These are phyloP conservation scores for Phytophthora syringae DNA, from an alignment of 352 stramenopile genomes.

Conservation along the genomic window DNA sequence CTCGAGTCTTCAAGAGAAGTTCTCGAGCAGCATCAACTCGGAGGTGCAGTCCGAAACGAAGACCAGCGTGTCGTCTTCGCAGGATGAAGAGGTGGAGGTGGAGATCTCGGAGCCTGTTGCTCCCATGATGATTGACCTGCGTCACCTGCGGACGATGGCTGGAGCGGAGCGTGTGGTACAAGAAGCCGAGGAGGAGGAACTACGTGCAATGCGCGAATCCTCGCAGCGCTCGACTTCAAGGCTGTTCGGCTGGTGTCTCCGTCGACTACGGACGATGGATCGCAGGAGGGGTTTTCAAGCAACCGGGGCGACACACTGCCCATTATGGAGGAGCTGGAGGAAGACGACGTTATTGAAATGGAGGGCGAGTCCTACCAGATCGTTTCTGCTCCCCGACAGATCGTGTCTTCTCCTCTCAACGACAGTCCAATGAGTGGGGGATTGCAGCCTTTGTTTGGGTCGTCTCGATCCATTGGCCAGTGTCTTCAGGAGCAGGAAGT, in stretches of 20 bases:
- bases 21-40: constrained; percentile 21
- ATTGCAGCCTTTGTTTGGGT: constrained; percentile 29
- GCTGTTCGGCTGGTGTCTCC: constrained; percentile 26
- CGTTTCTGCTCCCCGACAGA: constrained; percentile 34
- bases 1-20: constrained; percentile 17
- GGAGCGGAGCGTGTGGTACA: constrained; percentile 42
- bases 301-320: constrained; percentile 27
- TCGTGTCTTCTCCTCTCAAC: constrained; percentile 39
- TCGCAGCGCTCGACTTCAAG: constrained; percentile 40
- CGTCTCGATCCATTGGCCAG: constrained; percentile 38
- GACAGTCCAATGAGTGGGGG: constrained; percentile 18
- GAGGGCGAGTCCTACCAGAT: constrained; percentile 22
- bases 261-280: constrained; percentile 11
- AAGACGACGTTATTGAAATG: constrained; percentile 14
- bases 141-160: constrained; percentile 44
- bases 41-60: constrained; percentile 41
- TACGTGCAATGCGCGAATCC: constrained; percentile 41
- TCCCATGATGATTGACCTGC: constrained; percentile 43
- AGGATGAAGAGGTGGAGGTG: constrained; percentile 31
- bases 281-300: constrained; percentile 20
- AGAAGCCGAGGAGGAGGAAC: constrained; percentile 40
- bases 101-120: constrained; percentile 25
- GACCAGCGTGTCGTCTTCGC: constrained; percentile 39
- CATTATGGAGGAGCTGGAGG: constrained; percentile 40
- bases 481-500: constrained; percentile 45